These are phyloP conservation scores for Cyathus striatus DNA, from an alignment of 768 basidiomycete species.

Conservation along the genomic window DNA sequence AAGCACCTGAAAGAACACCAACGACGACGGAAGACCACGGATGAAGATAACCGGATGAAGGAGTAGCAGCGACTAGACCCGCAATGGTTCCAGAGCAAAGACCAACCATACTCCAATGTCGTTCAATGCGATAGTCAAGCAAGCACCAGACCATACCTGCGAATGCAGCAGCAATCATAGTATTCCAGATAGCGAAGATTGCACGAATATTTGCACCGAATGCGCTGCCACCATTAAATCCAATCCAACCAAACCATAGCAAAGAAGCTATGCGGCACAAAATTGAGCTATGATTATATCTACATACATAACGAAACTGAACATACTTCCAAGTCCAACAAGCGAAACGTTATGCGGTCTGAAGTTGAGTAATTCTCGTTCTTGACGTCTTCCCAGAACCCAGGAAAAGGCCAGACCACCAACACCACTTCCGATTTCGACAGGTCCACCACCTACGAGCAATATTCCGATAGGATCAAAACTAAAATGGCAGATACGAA, in stretches of 20 bases:
- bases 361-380: slow-evolving; percentile 71
- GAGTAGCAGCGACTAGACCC: slow-evolving; percentile 85
- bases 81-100: slow-evolving; percentile 93
- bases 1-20: slow-evolving; percentile 65
- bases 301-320: neutral
- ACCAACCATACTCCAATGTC: slow-evolving; percentile 86
- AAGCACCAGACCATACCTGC: slow-evolving; percentile 82
- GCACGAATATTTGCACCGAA: slow-evolving; percentile 87
- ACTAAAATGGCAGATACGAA: neutral
- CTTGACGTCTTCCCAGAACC: slow-evolving; percentile 78
- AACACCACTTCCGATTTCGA: slow-evolving; percentile 83
- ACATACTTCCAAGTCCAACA: slow-evolving; percentile 70
- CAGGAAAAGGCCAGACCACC: slow-evolving; percentile 83
- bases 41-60: slow-evolving; percentile 77
- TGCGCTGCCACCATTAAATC: slow-evolving; percentile 90
- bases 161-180: slow-evolving; percentile 80
- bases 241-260: slow-evolving; percentile 85
- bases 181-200: slow-evolving; percentile 82
- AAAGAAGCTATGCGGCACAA: slow-evolving; percentile 43
- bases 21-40: slow-evolving; percentile 75
- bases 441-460: slow-evolving; percentile 70
- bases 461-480: slow-evolving; percentile 5
- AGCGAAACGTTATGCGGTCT: slow-evolving; percentile 85
- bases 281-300: neutral
- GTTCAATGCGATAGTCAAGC: slow-evolving; percentile 73